These are phyloP conservation scores for Carpinus fangiana DNA, from an alignment of 306 rosid genomes.

Conservation along the genomic window DNA sequence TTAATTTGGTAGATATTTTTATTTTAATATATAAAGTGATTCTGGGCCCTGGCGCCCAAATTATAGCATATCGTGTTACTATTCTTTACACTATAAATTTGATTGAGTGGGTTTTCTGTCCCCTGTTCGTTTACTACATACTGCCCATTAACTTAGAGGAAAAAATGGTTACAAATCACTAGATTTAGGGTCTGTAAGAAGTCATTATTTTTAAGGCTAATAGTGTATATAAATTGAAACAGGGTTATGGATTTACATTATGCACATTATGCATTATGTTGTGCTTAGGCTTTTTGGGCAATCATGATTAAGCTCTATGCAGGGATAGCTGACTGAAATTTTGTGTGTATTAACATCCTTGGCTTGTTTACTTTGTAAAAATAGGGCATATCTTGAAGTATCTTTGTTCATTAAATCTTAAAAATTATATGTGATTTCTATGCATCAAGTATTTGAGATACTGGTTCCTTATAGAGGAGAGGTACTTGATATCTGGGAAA, in stretches of 20 bases:
- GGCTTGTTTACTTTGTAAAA: neutral
- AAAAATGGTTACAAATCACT: neutral
- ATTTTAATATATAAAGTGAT: neutral
- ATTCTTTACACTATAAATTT: neutral
- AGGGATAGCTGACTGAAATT: slow-evolving; percentile 19
- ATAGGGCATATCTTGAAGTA: slow-evolving; percentile 4
- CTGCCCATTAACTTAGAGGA: neutral
- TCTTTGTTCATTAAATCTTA: slow-evolving; percentile 9
- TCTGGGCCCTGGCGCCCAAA: no score
- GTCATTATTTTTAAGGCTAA: neutral
- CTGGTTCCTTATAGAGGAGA: slow-evolving; percentile 17
- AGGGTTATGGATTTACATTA: neutral
- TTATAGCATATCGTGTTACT: neutral
- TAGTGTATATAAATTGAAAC: neutral
- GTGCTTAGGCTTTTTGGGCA: neutral
- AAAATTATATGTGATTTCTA: slow-evolving; percentile 3
- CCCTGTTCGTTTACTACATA: neutral
- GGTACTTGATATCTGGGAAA: slow-evolving; percentile 1
- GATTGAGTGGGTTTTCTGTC: neutral
- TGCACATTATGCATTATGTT: neutral
- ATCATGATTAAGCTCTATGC: slow-evolving; percentile 17
- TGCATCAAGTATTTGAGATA: slow-evolving; percentile 8
- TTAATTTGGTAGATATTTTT: neutral
- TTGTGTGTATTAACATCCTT: neutral
- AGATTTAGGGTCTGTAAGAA: neutral